Base-by-base conservation (phyloP, 257 asterid species). In the Solanum paucissectum region DNA sequence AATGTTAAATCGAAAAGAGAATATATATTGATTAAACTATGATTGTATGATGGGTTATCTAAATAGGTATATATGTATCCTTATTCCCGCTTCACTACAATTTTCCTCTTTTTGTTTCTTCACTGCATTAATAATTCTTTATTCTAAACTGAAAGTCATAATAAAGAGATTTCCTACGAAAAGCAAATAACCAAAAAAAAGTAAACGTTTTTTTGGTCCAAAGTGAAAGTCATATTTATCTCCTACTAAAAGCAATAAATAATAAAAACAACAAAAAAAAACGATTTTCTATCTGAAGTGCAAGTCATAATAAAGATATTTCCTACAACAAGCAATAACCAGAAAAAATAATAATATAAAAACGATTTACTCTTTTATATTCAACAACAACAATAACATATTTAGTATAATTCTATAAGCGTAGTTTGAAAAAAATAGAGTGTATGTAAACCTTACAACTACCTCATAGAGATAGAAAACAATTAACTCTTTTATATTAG, bases 351-450 rank as follows among this genome's bases (percentile, higher is more conserved):
- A 55, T 55, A 5, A 55, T 2, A 9, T 60, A 29, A 10, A 62
- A 62, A 23, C 7, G 14, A 1, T 62, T 62, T 16, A 0, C 66
- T 58, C 32, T 62, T 62, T 20, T 62, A 23, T 62, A n/a, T n/a
- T n/a, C 5, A 2, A 52, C 23, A 2, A n/a, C 32, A 52, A 20
- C 2, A 52, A 62, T n/a, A 62, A n/a, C 16, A n/a, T 64, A 64
- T 5, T 25, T 9, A 5, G 3, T 64, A n/a, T 10, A 64, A 62
- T n/a, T 10, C 6, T n/a, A 62, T 62, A 62, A 10, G 32, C 0
- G 4, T 10, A 0, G 0, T 1, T 1, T n/a, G 0, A n/a, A n/a
- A 64, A n/a, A 20, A 11, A 64, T 62, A 2, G 2, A 3, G 3
- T 4, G 7, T 64, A 64, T 23, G 27, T 60, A 60, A 23, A 9